A percentile compares a stretch with the other conserved stretches of the same genome.
Conservation (phyloP, 169 alveolate species). For the Eimeria necatrix region DNA sequence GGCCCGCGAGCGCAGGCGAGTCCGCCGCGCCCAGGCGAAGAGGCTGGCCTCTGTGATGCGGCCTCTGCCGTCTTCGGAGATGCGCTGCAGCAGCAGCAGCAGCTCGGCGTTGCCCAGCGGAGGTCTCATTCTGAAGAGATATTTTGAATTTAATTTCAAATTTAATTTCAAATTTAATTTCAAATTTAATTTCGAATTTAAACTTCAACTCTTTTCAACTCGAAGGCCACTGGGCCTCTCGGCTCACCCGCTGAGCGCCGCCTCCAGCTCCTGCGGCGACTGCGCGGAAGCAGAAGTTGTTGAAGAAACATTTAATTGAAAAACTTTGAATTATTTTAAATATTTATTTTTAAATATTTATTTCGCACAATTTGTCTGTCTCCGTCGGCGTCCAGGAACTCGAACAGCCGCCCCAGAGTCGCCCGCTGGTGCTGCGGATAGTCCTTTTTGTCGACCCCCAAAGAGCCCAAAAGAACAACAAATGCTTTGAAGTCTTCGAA, state of each 20-base stretch:
- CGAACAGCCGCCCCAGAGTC: conserved; percentile 23
- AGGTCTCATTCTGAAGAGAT: conserved; percentile 33
- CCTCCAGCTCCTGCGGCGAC: conserved; percentile 36
- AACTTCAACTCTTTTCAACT: no score
- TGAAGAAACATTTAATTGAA: no score
- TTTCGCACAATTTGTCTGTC: conserved; percentile 44
- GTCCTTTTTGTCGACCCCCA: conserved; percentile 60
- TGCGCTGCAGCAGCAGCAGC: neutral
- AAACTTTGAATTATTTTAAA: neutral
- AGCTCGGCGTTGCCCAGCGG: conserved; percentile 24
- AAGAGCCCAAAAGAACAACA: conserved; percentile 49
- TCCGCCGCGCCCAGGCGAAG: conserved; percentile 43
- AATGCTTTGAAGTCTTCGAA: conserved; percentile 72
- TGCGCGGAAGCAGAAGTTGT: neutral
- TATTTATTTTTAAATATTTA: no score
- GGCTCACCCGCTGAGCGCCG: conserved; percentile 45
- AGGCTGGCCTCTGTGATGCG: conserved; percentile 3
- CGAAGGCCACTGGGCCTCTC: no score
- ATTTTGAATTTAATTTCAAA: no score
- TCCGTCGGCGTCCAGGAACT: conserved; percentile 63
- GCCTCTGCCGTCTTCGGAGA: neutral
- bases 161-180: no score
- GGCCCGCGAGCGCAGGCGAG: conserved; percentile 19
- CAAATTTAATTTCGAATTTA: no score
- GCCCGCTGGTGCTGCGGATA: conserved; percentile 17